A percentile compares a stretch with the other conserved stretches of the same genome.
Evolutionary conservation across 1,284 basidiomycete species (phyloP).

Genomic region (Trichosporon sp.): DNA sequence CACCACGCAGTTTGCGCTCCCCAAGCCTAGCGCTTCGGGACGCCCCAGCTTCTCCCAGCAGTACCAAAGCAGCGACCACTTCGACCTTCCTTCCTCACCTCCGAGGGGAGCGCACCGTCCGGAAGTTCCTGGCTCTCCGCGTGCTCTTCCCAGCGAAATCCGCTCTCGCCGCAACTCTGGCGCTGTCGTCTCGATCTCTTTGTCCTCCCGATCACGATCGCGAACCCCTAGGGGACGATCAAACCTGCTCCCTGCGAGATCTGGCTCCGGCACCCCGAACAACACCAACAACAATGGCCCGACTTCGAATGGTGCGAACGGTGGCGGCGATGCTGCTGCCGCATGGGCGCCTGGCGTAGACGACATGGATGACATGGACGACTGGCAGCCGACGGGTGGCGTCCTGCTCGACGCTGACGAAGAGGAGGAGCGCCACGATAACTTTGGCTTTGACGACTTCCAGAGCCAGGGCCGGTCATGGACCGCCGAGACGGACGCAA

Average conservation of each 20-base stretch:
- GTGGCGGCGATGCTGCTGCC: constrained; percentile 22
- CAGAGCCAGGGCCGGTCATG: constrained; percentile 15
- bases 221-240: constrained; percentile 35
- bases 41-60: constrained; percentile 2
- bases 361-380: constrained; percentile 36
- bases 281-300: constrained; percentile 17
- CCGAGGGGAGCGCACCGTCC: background rate
- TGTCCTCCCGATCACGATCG: constrained; percentile 39
- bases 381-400: constrained; percentile 41
- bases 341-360: constrained; percentile 29
- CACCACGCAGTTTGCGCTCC: background rate
- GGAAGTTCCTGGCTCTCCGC: constrained; percentile 23
- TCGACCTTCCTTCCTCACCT: background rate
- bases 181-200: constrained; percentile 41
- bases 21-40: background rate
- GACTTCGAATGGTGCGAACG: constrained; percentile 24
- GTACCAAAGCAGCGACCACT: background rate
- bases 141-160: constrained; percentile 10
- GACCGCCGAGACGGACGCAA: constrained; percentile 20
- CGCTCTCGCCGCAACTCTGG: constrained; percentile 37
- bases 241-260: constrained; percentile 18
- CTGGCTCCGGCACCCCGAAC: constrained; percentile 34
- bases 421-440: constrained; percentile 7
- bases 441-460: constrained; percentile 19
- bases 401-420: constrained; percentile 35